Base-by-base conservation (phyloP, 805 yeast genomes). In the Tetrapisispora fleetii region DNA sequence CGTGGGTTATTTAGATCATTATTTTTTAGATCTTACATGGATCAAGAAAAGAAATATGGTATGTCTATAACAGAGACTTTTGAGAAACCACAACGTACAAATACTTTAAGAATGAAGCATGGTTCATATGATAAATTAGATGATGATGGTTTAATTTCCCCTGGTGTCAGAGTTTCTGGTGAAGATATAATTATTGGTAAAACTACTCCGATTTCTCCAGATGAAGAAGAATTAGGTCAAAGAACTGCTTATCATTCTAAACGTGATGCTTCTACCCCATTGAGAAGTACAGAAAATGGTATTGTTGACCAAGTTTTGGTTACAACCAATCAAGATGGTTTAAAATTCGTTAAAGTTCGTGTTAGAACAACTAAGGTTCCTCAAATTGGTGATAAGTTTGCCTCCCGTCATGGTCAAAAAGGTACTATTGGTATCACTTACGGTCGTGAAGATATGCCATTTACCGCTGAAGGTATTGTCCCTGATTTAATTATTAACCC, bases 391-490 rank as follows among this genome's bases (percentile, higher is more conserved):
- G 99, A 93, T 71, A 93, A 93, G 71, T 93, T 93, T 71, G 98
- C 99, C 7, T 91, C 98, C 39, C 86, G 99, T 73, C 99, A 93
- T 77, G 99, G 99, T 67, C 99, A 93, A 72, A 93, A 93, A 74
- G 99, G 99, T 83, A 93, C 99, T 19, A 90, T 93, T 69, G 99
- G 99, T 82, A 93, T 93, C 54, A 93, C 99, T 0, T 93, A 91
- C 67, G 80, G 97, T 67, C 93, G 91, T 67, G 99, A 93, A 69
- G 99, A 93, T 67, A 91, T 93, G 98, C 99, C 99, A 28, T 93
- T 93, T 67, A 83, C 95, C 9, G 76, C 87, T 2, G 95, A 91
- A 67, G 99, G 99, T 68, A 70, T 91, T 65, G 97, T 91, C 37
- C 99, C 99, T 8, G 99, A 93, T 72, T 76, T 93, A 64, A 88